Evolutionary conservation across 345 rosid species (phyloP).

Genomic region (Pugionium dolabratum): DNA sequence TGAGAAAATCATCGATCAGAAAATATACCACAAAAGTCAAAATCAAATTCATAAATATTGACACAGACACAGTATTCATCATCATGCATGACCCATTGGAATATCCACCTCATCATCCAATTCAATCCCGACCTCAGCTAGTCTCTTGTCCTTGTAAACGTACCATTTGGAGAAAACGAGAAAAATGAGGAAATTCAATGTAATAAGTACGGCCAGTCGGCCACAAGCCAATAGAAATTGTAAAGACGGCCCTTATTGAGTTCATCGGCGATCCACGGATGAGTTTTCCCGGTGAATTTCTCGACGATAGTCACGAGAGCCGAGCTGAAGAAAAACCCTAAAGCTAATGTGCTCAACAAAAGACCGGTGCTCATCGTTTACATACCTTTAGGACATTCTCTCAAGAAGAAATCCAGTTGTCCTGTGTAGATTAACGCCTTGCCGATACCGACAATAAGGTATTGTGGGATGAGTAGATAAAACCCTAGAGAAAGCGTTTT

Average conservation of each 20-base stretch:
- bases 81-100: slow-evolving; percentile 45
- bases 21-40: slow-evolving; percentile 35
- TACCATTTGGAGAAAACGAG: slow-evolving; percentile 74
- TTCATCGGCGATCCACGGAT: slow-evolving; percentile 85
- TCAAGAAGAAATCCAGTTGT: slow-evolving; percentile 85
- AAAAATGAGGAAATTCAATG: slow-evolving; percentile 57
- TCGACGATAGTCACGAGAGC: slow-evolving; percentile 71
- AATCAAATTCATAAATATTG: slow-evolving; percentile 26
- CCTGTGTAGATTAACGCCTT: slow-evolving; percentile 90
- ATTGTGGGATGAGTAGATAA: slow-evolving; percentile 82
- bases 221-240: slow-evolving; percentile 87
- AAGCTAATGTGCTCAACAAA: slow-evolving; percentile 77
- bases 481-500: slow-evolving; percentile 66
- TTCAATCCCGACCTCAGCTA: slow-evolving; percentile 69
- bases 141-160: slow-evolving; percentile 88
- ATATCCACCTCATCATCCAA: slow-evolving; percentile 54
- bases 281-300: slow-evolving; percentile 48
- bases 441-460: slow-evolving; percentile 78
- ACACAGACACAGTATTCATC: slow-evolving; percentile 29
- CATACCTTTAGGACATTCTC: slow-evolving; percentile 98
- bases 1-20: slow-evolving; percentile 17
- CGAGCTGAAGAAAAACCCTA: slow-evolving; percentile 88
- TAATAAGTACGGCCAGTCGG: slow-evolving; percentile 62
- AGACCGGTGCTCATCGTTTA: slow-evolving; percentile 95
- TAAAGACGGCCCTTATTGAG: slow-evolving; percentile 76